Base-by-base conservation (phyloP, 2,329 filamentous ascomycete species). In the Rhytidhysteron rufulum region DNA sequence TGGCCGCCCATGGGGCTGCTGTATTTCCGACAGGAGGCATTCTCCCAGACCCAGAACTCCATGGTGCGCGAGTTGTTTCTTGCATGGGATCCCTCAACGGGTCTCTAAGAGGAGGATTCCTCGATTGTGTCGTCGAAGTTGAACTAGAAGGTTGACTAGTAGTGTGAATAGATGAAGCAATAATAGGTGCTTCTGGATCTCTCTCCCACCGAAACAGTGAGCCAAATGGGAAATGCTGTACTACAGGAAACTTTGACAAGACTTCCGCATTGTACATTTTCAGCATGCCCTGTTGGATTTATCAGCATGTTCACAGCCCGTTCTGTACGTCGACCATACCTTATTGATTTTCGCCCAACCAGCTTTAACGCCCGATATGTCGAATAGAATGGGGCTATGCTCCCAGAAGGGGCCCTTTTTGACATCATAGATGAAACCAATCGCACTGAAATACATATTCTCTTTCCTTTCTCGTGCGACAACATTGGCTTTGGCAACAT, bases 191-290 rank as follows among this genome's bases (percentile, higher is more conserved):
- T 7, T 56, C 49, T 0, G 70, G 66, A 45, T 75, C 69, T n/a
- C 54, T 48, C 47, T 71, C 65, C 70, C 72, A 75, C 27, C 50
- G 47, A 47, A 74, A 74, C 9, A 75, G 54, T n/a, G 69, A 71
- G 15, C 72, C 72, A 41, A 75, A 74, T 3, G 67, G 69, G 43
- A 75, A 97, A 66, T 98, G 93, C 67, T 98, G 93, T n/a, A 98
- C 88, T 3, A 98, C 93, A 3, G 93, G 93, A 59, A 96, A 96
- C 65, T 98, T 98, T 29, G 86, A 88, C 11, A 98, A 74, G 3
- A 98, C 93, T 70, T 98, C 93, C 15, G 88, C 93, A 51, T 94
- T 89, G 70, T 91, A 98, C 93, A 98, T 98, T 68, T 97, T 98
- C 57, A 98, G 81, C 93, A 98, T 97, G 37, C 93, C 93, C 83